These are phyloP conservation scores for Thielaviopsis euricoi DNA, from an alignment of 2,329 filamentous ascomycete genomes.

Conservation along the genomic window DNA sequence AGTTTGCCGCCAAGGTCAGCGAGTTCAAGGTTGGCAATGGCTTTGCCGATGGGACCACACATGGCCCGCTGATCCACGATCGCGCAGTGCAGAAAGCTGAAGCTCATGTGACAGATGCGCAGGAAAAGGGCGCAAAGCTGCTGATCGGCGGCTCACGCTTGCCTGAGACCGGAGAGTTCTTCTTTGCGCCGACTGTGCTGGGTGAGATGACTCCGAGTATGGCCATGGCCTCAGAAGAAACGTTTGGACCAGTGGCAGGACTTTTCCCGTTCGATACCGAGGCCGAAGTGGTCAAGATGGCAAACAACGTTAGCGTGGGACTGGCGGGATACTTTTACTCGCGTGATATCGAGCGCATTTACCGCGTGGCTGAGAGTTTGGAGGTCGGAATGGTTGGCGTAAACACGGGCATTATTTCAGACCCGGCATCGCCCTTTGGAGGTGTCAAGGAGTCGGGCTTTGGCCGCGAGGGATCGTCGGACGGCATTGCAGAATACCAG, in stretches of 20 bases:
- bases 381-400: constrained; percentile 82
- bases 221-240: constrained; percentile 75
- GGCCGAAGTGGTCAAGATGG: constrained; percentile 68
- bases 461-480: constrained; percentile 60
- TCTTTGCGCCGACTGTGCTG: constrained; percentile 80
- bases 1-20: constrained; percentile 56
- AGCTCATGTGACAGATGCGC: constrained; percentile 63
- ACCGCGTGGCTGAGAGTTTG: constrained; percentile 48
- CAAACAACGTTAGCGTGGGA: constrained; percentile 71
- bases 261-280: constrained; percentile 81
- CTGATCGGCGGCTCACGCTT: constrained; percentile 59
- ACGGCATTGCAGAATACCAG: constrained; percentile 63
- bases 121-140: constrained; percentile 59
- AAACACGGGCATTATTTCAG: constrained; percentile 55
- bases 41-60: constrained; percentile 53
- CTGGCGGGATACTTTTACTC: constrained; percentile 92
- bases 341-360: constrained; percentile 39
- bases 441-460: constrained; percentile 74
- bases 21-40: constrained; percentile 62
- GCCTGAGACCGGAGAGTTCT: constrained; percentile 63
- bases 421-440: constrained; percentile 48
- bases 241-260: constrained; percentile 84
- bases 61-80: constrained; percentile 73
- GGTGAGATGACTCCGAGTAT: constrained; percentile 75
- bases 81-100: constrained; percentile 68